A percentile compares a stretch with the other conserved stretches of the same genome.
phyloP scores from a whole-genome alignment of 495 filamentous ascomycete genomes.

The Bombardia bombarda region DNA sequence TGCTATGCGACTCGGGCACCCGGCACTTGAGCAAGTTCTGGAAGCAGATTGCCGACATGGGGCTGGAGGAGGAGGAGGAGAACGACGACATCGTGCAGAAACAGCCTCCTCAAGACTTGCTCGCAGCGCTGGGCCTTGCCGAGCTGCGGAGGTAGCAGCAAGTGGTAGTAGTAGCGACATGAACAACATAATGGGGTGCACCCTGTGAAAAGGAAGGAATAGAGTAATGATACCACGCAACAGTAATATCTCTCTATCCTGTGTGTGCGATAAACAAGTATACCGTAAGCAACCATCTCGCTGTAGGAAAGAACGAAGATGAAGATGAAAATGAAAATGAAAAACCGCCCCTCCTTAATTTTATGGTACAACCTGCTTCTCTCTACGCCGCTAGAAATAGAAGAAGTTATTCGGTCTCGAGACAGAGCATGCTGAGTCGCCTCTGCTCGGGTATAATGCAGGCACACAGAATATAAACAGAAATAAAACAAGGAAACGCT shows the following conservation, averaged over 20 bases:
- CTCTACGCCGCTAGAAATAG: not conserved
- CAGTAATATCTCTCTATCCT: too few relatives aligned
- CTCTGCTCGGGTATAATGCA: constrained; percentile 2
- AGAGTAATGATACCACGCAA: too few relatives aligned
- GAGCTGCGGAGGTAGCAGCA: not conserved
- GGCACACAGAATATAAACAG: constrained; percentile 1
- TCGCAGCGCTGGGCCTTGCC: constrained; percentile 27
- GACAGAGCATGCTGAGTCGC: not conserved
- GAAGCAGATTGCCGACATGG: constrained; percentile 69
- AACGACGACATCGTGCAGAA: constrained; percentile 2
- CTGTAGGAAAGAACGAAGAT: not conserved
- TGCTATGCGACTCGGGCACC: constrained; percentile 86
- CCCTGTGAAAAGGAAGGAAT: too few relatives aligned
- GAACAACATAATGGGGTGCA: too few relatives aligned
- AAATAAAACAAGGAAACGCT: constrained; percentile 8
- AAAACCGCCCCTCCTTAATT: not conserved
- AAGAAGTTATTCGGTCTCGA: not conserved
- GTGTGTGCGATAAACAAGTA: too few relatives aligned
- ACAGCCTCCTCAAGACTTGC: constrained; percentile 18
- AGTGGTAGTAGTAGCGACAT: too few relatives aligned
- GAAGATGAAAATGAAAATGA: not conserved
- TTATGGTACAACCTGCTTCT: not conserved
- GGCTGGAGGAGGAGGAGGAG: constrained; percentile 39
- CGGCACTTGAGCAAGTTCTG: constrained; percentile 93
- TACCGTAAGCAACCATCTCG: too few relatives aligned